Evolutionary conservation across 2,329 filamentous ascomycete genomes (phyloP).

Genomic region (Diaporthe sp.): DNA sequence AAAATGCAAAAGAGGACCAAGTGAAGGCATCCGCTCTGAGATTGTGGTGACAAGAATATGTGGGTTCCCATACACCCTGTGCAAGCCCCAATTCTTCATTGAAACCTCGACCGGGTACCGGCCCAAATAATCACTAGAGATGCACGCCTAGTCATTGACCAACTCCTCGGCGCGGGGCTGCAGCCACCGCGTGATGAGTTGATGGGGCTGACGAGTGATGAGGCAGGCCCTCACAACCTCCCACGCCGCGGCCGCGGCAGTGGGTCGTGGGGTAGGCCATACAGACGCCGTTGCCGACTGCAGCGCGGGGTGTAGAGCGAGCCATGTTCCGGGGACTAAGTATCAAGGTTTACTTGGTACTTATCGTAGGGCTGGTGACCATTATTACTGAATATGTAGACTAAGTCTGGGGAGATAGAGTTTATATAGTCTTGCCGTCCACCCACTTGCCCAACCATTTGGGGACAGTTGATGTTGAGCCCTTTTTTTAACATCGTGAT

Average conservation of each 20-base stretch:
- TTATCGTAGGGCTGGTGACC: not conserved
- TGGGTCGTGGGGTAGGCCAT: not conserved
- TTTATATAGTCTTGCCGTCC: slow-evolving; percentile 2
- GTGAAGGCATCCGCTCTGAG: not conserved
- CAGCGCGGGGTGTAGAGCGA: not conserved
- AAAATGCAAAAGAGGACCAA: not conserved
- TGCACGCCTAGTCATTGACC: slow-evolving; percentile 15
- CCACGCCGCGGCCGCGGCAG: not conserved
- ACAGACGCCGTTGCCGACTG: slow-evolving; percentile 14
- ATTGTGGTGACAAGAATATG: not conserved
- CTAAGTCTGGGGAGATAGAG: not conserved
- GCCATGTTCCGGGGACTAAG: not conserved
- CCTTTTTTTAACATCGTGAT: not conserved
- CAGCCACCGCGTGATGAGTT: not conserved
- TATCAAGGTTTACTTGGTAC: not conserved
- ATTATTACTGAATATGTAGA: not conserved
- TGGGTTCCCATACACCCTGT: not conserved
- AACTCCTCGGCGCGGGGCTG: not conserved
- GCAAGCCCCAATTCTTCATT: too few relatives aligned
- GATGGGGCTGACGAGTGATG: not conserved
- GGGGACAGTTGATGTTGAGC: not conserved
- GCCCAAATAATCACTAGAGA: too few relatives aligned
- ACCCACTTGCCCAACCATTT: not conserved
- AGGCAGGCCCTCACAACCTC: not conserved
- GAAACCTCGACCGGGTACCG: too few relatives aligned